Percentiles rank a stretch among this genome's conserved stretches.
Evolutionary conservation across 2,329 filamentous ascomycete species (phyloP).

Genomic region (Paramyrothecium sp.): DNA sequence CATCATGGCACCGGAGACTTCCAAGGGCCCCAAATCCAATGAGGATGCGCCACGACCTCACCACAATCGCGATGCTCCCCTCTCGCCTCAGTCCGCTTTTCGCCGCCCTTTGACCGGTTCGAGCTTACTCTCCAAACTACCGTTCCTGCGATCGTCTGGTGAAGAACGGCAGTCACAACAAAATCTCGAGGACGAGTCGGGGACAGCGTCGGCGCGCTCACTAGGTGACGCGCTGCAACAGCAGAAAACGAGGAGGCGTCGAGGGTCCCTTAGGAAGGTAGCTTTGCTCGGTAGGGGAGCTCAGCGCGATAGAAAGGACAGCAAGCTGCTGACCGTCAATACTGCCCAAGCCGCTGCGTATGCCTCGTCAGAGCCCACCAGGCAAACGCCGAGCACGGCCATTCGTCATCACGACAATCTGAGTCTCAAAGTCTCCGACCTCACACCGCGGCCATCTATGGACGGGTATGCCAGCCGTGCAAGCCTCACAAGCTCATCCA

Average conservation of each 20-base stretch:
- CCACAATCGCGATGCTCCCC: background rate
- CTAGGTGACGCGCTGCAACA: constrained; percentile 33
- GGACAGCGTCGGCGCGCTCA: constrained; percentile 16
- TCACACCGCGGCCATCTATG: constrained; percentile 44
- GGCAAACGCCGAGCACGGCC: constrained; percentile 15
- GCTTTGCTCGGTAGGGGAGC: constrained; percentile 76
- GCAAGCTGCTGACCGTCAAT: constrained; percentile 42
- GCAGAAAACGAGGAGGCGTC: constrained; percentile 63
- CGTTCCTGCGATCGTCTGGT: constrained; percentile 57
- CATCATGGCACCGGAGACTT: too few relatives aligned
- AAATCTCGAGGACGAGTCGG: constrained; percentile 29
- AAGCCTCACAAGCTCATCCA: constrained; percentile 14
- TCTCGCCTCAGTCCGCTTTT: constrained; percentile 13
- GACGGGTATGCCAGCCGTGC: constrained; percentile 41
- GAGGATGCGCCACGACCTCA: background rate
- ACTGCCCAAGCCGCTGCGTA: constrained; percentile 27
- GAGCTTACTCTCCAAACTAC: constrained; percentile 66
- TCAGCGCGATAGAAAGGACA: constrained; percentile 58
- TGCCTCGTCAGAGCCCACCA: constrained; percentile 11
- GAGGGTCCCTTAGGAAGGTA: constrained; percentile 84
- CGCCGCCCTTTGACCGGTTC: constrained; percentile 55
- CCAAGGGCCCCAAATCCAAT: background rate
- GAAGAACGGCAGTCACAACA: constrained; percentile 25
- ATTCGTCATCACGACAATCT: constrained; percentile 29
- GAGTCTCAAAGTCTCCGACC: constrained; percentile 47